Percentiles rank a stretch among this genome's conserved stretches.
Evolutionary conservation across 495 filamentous ascomycete genomes (phyloP).

Genomic region (Xylaria intraflava): DNA sequence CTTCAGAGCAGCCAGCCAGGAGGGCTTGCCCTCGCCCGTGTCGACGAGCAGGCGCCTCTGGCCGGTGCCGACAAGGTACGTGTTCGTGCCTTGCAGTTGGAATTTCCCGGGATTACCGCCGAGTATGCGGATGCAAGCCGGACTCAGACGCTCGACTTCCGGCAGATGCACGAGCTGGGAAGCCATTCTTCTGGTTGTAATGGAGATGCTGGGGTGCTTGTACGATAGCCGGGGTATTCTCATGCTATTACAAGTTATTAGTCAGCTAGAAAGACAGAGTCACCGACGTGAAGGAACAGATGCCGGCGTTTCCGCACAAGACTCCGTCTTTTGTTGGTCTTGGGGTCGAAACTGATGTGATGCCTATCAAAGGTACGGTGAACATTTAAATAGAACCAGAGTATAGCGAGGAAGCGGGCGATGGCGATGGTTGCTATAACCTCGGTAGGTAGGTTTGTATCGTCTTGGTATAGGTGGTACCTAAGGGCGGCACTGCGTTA

Average conservation of each 20-base stretch:
- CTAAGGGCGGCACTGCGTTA: too few species aligned
- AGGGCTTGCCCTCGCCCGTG: conserved; percentile 63
- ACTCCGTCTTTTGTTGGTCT: too few species aligned
- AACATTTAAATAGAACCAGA: too few species aligned
- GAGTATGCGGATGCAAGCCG: conserved; percentile 64
- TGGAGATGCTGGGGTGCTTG: background rate
- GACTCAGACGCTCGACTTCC: conserved; percentile 60
- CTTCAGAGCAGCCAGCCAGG: conserved; percentile 55
- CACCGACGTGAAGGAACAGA: too few species aligned
- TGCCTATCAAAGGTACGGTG: too few species aligned
- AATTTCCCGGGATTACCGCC: conserved; percentile 77
- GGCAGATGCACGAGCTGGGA: conserved; percentile 43
- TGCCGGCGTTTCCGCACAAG: too few species aligned
- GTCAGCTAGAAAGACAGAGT: too few species aligned
- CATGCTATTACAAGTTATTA: background rate
- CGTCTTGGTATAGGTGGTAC: too few species aligned
- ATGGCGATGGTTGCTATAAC: too few species aligned
- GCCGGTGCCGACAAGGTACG: conserved; percentile 74
- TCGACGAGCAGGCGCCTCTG: conserved; percentile 66
- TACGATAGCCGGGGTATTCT: background rate
- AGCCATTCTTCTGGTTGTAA: conserved; percentile 23
- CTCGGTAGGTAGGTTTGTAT: too few species aligned
- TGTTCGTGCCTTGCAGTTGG: conserved; percentile 65
- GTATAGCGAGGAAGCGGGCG: too few species aligned
- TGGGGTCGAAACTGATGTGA: too few species aligned